Base-by-base conservation (phyloP, 305 asterid species). In the Andrographis paniculata region DNA sequence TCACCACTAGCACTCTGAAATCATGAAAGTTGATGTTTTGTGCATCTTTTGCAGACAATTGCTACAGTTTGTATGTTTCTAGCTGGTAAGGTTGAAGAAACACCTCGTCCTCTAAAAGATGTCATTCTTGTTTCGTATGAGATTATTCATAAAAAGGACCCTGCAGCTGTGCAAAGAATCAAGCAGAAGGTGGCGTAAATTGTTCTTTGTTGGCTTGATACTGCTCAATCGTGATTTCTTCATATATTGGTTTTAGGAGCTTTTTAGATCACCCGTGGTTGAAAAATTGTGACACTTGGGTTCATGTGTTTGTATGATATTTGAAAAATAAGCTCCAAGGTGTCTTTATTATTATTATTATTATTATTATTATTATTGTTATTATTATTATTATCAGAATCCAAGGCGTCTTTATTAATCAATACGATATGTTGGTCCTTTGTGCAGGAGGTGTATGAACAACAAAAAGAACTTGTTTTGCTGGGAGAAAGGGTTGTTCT, bases 81-180 rank as follows among this genome's bases (percentile, higher is more conserved):
- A n/a, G 96, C 99, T 15, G 99, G 99, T 31, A 91, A 91, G 77
- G 99, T 91, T 62, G 99, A 91, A 75, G 99, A 91, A 81, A 91
- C 99, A 59, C 99, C 99, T 36, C 95, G 94, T 37, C 96, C 99
- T 55, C 64, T 91, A 49, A 86, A 81, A 69, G 93, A 86, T 74
- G 96, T 91, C 14, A 91, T 91, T 63, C 68, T 83, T 33, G 95
- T 87, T 48, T 91, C 99, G 3, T 87, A 91, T 75, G 99, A 91
- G 64, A 80, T 91, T 50, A 77, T 74, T 61, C 84, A 91, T 67
- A 91, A 91, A 55, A 91, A 91, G 76, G 99, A 91, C 64, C 59
- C 95, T 46, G 83, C 80, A 45, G 95, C 92, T 39, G 75, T 64
- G 46, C 95, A 87, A 66, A 80, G 71, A 82, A 91, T 91, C 68